Conservation (phyloP, 108 stramenopile species). For the Parietichytrium sp. region DNA sequence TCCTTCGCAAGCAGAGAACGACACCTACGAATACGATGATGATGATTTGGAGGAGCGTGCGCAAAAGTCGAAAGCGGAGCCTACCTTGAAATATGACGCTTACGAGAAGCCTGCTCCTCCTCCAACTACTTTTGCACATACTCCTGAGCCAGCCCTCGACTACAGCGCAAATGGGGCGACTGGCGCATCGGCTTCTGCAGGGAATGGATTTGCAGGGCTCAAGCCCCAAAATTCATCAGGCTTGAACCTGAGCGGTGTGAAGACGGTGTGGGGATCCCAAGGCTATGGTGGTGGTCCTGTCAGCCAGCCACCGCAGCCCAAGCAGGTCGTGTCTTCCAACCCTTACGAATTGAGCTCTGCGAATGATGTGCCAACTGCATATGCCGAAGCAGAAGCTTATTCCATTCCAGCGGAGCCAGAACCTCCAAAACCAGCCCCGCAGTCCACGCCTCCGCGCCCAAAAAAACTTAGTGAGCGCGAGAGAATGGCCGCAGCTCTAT, state of each 20-base stretch:
- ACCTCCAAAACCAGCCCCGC: conserved; percentile 1
- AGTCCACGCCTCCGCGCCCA: not conserved
- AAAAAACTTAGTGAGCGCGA: conserved; percentile 85
- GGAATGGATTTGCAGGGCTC: not conserved
- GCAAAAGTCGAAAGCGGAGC: conserved; percentile 46
- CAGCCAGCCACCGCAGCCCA: conserved; percentile 55
- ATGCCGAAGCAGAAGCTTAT: conserved; percentile 42
- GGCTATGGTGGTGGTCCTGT: conserved; percentile 58
- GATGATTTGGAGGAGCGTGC: conserved; percentile 48
- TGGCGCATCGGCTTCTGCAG: not conserved
- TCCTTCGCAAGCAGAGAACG: conserved; percentile 52
- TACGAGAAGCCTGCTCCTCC: conserved; percentile 84
- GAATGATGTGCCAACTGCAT: no score
- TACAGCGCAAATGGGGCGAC: no score
- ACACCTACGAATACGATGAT: conserved; percentile 79
- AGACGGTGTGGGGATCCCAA: conserved; percentile 31
- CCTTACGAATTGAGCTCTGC: no score
- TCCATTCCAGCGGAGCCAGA: not conserved
- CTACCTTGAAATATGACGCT: conserved; percentile 80
- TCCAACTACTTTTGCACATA: no score
- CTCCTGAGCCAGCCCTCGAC: no score
- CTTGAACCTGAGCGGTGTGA: not conserved
- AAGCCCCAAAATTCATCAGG: not conserved
- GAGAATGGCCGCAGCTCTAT: conserved; percentile 87
- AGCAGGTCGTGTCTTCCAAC: conserved; percentile 41